A percentile compares a stretch with the other conserved stretches of the same genome.
Evolutionary conservation across 2,329 filamentous ascomycete species (phyloP).

Genomic region (Albophoma yamanashiensis): DNA sequence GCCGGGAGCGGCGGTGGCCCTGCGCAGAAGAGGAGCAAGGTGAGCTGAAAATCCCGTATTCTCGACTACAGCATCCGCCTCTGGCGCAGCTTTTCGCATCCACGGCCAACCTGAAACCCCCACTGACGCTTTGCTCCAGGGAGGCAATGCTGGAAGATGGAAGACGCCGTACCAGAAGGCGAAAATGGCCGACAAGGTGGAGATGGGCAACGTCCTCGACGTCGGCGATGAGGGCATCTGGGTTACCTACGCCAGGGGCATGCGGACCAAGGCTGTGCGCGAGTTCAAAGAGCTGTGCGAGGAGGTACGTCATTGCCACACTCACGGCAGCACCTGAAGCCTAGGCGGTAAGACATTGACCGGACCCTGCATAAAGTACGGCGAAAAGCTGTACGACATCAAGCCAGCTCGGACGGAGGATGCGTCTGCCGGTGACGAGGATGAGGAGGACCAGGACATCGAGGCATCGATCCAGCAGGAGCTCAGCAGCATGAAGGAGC

Average conservation of each 20-base stretch:
- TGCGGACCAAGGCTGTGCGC: conserved; percentile 57
- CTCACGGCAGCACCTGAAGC: not conserved
- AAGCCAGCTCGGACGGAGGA: conserved; percentile 21
- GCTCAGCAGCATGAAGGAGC: conserved; percentile 48
- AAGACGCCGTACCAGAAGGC: conserved; percentile 47
- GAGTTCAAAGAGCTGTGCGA: conserved; percentile 59
- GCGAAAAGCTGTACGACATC: conserved; percentile 48
- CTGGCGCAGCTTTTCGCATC: not conserved
- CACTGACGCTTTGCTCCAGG: conserved; percentile 16
- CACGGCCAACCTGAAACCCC: not conserved
- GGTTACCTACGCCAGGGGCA: conserved; percentile 64
- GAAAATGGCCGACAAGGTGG: conserved; percentile 31
- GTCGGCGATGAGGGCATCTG: conserved; percentile 65
- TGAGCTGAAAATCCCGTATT: conserved; percentile 8
- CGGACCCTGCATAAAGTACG: conserved; percentile 39
- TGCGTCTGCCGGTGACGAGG: conserved; percentile 25
- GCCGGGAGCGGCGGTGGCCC: conserved; percentile 13
- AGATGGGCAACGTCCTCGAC: conserved; percentile 40
- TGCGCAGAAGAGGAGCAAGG: conserved; percentile 29
- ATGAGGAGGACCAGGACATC: conserved; percentile 49
- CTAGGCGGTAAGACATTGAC: conserved; percentile 4
- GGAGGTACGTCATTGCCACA: conserved; percentile 35
- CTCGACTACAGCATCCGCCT: not conserved
- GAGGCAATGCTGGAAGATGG: conserved; percentile 47
- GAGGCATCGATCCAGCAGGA: conserved; percentile 64